Conservation (phyloP, 768 basidiomycete genomes). For the Boletellus ananas region DNA sequence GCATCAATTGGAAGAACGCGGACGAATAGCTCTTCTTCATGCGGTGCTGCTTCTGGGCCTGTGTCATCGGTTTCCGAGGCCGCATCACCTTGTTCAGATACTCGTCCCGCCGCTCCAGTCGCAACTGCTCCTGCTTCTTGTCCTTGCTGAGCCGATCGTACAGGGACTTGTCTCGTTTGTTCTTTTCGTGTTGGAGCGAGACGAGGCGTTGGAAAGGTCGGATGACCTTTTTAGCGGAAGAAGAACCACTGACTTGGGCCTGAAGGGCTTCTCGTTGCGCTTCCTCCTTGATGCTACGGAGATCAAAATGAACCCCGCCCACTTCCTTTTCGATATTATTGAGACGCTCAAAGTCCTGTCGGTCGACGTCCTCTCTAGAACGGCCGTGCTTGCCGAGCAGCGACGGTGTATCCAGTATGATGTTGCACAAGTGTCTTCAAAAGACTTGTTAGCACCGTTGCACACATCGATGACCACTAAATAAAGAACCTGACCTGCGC, state of each 20-base stretch:
- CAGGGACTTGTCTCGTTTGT: conserved; percentile 67
- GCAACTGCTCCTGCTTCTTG: conserved; percentile 70
- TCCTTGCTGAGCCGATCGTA: conserved; percentile 70
- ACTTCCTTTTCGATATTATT: conserved; percentile 74
- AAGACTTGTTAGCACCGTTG: conserved; percentile 10
- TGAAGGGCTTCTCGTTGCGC: conserved; percentile 60
- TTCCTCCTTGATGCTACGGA: conserved; percentile 72
- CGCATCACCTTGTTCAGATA: conserved; percentile 71
- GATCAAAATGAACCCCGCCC: conserved; percentile 57
- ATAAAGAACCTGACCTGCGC: conserved; percentile 49
- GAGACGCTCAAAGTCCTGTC: conserved; percentile 70
- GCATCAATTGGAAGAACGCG: conserved; percentile 80
- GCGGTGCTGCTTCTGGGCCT: conserved; percentile 71
- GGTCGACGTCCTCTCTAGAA: conserved; percentile 54
- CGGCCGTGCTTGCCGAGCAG: conserved; percentile 41
- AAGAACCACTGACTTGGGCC: conserved; percentile 38
- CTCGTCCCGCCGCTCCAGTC: conserved; percentile 71
- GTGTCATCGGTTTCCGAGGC: conserved; percentile 45
- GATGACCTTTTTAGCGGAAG: conserved; percentile 49
- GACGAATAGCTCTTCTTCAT: conserved; percentile 85
- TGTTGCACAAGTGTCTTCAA: conserved; percentile 59
- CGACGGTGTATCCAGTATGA: conserved; percentile 53
- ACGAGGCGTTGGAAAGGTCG: conserved; percentile 69
- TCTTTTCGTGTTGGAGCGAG: conserved; percentile 72
- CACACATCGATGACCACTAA: background rate